Evolutionary conservation across 225 moss, liverwort and hornwort species (phyloP).

Genomic region (Pseudoscleropodium purum): DNA sequence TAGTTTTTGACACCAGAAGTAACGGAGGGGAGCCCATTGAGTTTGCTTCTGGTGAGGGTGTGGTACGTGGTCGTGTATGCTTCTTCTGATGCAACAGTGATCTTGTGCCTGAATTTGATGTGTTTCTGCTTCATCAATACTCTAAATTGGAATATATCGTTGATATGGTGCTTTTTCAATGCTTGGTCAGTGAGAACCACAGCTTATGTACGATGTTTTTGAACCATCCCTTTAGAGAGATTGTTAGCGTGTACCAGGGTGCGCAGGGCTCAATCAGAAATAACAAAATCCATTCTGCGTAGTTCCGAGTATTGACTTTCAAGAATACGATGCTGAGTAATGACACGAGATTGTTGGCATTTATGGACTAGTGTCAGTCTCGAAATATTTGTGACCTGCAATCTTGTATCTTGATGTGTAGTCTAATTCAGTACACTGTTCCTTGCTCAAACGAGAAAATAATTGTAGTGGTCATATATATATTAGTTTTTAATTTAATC

Average conservation of each 20-base stretch:
- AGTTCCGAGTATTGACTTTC: neutral
- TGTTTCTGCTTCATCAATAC: neutral
- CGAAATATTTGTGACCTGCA: neutral
- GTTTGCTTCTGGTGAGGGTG: slow-evolving; percentile 95
- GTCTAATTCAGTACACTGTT: neutral
- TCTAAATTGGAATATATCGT: neutral
- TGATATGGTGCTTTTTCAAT: neutral
- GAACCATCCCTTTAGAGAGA: neutral
- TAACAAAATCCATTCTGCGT: neutral
- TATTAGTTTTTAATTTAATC: neutral
- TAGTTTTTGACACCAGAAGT: slow-evolving; percentile 68
- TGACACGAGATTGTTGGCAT: neutral
- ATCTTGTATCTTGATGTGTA: neutral
- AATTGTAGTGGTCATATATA: neutral
- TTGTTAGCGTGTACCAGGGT: neutral
- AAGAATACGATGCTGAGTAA: neutral
- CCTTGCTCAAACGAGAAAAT: neutral
- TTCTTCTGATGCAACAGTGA: slow-evolving; percentile 11
- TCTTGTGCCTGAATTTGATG: neutral
- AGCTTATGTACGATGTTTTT: neutral
- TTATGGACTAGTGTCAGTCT: neutral
- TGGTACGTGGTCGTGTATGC: slow-evolving; percentile 50
- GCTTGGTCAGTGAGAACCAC: neutral
- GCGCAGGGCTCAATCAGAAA: neutral
- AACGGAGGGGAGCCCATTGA: slow-evolving; percentile 65